These are phyloP conservation scores for Metschnikowia baotianmanensis DNA, from an alignment of 805 yeast species.

Conservation along the genomic window DNA sequence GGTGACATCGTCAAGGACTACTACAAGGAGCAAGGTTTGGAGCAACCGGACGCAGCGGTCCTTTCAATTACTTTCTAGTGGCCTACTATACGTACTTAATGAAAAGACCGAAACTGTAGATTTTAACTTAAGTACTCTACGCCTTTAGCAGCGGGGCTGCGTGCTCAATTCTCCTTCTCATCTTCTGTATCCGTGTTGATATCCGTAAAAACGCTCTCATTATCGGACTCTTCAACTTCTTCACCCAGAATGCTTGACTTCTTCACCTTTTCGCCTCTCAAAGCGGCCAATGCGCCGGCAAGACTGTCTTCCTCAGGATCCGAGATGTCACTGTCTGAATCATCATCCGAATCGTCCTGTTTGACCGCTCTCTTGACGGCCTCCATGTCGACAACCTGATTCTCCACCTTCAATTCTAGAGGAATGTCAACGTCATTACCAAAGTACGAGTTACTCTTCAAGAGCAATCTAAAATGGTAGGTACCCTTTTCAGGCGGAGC, in stretches of 20 bases:
- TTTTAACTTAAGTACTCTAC: conserved; percentile 1
- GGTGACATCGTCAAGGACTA: conserved; percentile 42
- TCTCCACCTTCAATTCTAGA: conserved; percentile 64
- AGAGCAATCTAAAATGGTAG: conserved; percentile 63
- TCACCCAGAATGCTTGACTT: conserved; percentile 33
- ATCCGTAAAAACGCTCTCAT: conserved; percentile 43
- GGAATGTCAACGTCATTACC: conserved; percentile 79
- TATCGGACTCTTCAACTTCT: conserved; percentile 38
- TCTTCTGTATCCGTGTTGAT: conserved; percentile 42
- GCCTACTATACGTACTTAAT: neutral
- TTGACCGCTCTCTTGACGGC: conserved; percentile 28
- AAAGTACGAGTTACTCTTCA: conserved; percentile 75
- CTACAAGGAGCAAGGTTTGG: conserved; percentile 46
- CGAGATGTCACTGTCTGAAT: conserved; percentile 54
- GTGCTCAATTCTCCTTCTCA: conserved; percentile 33
- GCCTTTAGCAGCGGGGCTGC: neutral
- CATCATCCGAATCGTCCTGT: conserved; percentile 34
- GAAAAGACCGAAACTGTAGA: neutral
- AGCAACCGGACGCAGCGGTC: conserved; percentile 48
- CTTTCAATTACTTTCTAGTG: conserved; percentile 30
- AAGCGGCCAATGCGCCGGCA: conserved; percentile 71
- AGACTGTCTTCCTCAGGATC: conserved; percentile 73
- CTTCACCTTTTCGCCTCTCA: conserved; percentile 60
- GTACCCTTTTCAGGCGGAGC: conserved; percentile 73
- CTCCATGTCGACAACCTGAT: conserved; percentile 33